Base-by-base conservation (phyloP, 345 rosid species). In the Salix koriyanagi region DNA sequence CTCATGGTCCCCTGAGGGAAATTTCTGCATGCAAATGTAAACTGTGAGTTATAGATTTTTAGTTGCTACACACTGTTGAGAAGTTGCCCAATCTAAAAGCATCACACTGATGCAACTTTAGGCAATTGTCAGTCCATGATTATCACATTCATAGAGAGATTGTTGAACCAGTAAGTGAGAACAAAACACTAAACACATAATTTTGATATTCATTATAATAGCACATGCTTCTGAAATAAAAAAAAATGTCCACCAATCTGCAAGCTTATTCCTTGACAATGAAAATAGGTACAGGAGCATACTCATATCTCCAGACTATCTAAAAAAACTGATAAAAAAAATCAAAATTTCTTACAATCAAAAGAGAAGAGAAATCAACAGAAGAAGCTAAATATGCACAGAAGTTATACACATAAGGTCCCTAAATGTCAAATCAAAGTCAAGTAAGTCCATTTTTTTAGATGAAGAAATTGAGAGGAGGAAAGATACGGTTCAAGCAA, bases 1-100 rank as follows among this genome's bases (percentile, higher is more conserved):
- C 94, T 85, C 69, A 96, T 96, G 46, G 99, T 93, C 71, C 91
- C 98, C 80, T 92, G 99, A 61, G 99, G 98, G 75, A 91, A 96
- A 83, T 96, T 96, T 91, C 99, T 96, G 92, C 75, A 80, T 23
- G 71, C 23, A 75, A 25, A 70, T 50, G 41, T 46, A 60, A 75
- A 70, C 67, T 44, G 69, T 39, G 77, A 74, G 11, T 13, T 9
- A 39, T 6, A 60, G 46, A 46, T 19, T 32, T 66, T 41, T 36
- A 12, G 60, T 25, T 32, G 39, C 46, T 7, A 66, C 15, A 41
- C 48, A 48, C 30, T 12, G 13, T 14, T 6, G 16, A 26, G 13
- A 62, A 28, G 42, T 4, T 36, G 14, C n/a, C 14, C 50, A 73
- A 7, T 4, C 7, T 28, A 48, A 54, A 79, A 65, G 66, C 18